A percentile compares a stretch with the other conserved stretches of the same genome.
Evolutionary conservation across 495 filamentous ascomycete species (phyloP).

Genomic region (Aspergillus nidulans): DNA sequence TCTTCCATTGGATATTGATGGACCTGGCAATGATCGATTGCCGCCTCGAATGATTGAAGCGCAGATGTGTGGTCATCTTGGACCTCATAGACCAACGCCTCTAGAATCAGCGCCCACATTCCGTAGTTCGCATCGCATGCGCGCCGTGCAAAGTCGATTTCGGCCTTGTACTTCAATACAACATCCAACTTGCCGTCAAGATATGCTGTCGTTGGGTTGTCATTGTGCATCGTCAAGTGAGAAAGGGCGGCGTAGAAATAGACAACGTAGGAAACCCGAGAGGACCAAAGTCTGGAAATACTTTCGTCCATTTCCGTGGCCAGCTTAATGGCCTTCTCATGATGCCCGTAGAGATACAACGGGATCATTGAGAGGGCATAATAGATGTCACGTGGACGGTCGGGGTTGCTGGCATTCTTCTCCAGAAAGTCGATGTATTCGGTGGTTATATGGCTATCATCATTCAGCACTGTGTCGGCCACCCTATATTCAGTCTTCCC

Average conservation of each 20-base stretch:
- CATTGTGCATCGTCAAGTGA: slow-evolving; percentile 58
- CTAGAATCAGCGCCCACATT: slow-evolving; percentile 68
- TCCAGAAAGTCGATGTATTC: slow-evolving; percentile 59
- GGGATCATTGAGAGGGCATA: slow-evolving; percentile 66
- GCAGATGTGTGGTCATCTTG: slow-evolving; percentile 56
- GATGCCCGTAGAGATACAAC: slow-evolving; percentile 71
- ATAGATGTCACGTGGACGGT: slow-evolving; percentile 66
- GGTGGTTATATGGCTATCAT: slow-evolving; percentile 60
- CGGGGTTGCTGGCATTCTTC: slow-evolving; percentile 46
- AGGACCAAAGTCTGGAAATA: slow-evolving; percentile 64
- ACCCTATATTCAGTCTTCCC: slow-evolving; percentile 67
- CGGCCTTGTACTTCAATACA: slow-evolving; percentile 53
- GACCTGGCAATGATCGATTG: slow-evolving; percentile 74
- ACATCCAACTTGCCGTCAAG: slow-evolving; percentile 52
- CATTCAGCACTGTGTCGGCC: slow-evolving; percentile 60
- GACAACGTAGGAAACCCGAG: slow-evolving; percentile 59
- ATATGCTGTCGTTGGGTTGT: slow-evolving; percentile 46
- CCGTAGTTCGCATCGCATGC: slow-evolving; percentile 76
- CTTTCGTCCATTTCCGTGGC: slow-evolving; percentile 58
- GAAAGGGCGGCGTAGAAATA: slow-evolving; percentile 68
- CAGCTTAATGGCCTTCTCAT: slow-evolving; percentile 62
- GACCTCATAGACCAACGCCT: slow-evolving; percentile 68
- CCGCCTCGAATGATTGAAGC: slow-evolving; percentile 66
- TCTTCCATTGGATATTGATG: slow-evolving; percentile 77
- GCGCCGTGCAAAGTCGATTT: slow-evolving; percentile 63